phyloP scores from a whole-genome alignment of 495 filamentous ascomycete genomes.

The Xylona heveae region DNA sequence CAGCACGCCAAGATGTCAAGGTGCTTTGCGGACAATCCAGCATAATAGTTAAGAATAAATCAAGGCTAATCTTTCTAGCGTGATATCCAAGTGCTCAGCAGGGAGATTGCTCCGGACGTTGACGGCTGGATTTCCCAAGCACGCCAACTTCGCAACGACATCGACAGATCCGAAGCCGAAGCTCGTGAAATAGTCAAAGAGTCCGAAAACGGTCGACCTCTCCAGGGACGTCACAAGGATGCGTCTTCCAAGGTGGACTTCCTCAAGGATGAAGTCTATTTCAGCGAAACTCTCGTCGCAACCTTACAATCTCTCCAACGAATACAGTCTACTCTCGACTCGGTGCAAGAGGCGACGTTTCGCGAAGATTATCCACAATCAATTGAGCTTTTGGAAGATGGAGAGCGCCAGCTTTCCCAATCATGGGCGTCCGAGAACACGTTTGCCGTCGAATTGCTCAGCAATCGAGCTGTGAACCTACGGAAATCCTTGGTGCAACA shows the following conservation, averaged over 20 bases:
- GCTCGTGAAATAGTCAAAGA: slow-evolving; percentile 55
- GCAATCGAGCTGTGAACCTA: slow-evolving; percentile 11
- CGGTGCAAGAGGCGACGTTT: slow-evolving; percentile 14
- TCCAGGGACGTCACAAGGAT: slow-evolving; percentile 37
- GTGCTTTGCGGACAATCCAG: slow-evolving; percentile 25
- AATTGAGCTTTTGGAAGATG: slow-evolving; percentile 24
- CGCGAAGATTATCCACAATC: slow-evolving; percentile 11
- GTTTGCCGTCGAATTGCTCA: slow-evolving; percentile 14
- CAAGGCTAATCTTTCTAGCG: too few relatives aligned
- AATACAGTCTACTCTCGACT: slow-evolving; percentile 21
- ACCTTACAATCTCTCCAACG: slow-evolving; percentile 37
- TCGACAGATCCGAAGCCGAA: slow-evolving; percentile 45
- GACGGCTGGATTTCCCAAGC: slow-evolving; percentile 70
- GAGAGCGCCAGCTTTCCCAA: slow-evolving; percentile 18
- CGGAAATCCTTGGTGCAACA: slow-evolving; percentile 12
- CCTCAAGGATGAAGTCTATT: slow-evolving; percentile 51
- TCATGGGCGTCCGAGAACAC: slow-evolving; percentile 13
- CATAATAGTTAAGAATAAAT: too few relatives aligned
- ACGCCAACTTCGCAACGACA: slow-evolving; percentile 61
- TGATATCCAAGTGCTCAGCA: slow-evolving; percentile 51
- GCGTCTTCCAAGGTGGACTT: slow-evolving; percentile 47
- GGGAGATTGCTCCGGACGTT: slow-evolving; percentile 52
- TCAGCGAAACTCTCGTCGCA: slow-evolving; percentile 44
- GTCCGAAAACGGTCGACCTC: slow-evolving; percentile 38
- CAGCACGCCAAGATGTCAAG: slow-evolving; percentile 47